Percentiles rank a stretch among this genome's conserved stretches.
Evolutionary conservation across 352 stramenopile genomes (phyloP).

Genomic region (Globisporangium nunn): DNA sequence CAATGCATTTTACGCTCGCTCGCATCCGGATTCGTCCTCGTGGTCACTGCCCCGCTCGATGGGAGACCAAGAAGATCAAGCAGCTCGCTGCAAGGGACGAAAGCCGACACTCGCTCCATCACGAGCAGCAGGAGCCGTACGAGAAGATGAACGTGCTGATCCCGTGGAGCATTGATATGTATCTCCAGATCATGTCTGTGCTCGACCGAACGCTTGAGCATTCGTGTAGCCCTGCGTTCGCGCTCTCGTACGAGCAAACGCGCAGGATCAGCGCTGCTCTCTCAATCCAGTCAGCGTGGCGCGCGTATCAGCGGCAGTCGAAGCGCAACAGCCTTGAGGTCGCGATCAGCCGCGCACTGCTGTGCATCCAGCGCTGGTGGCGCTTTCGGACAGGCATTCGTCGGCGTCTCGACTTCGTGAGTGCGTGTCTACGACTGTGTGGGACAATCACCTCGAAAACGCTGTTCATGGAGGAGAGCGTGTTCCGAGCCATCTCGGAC

Average conservation of each 20-base stretch:
- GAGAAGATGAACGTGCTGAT: slow-evolving; percentile 55
- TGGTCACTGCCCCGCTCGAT: slow-evolving; percentile 32
- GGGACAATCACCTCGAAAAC: slow-evolving; percentile 52
- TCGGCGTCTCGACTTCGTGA: slow-evolving; percentile 42
- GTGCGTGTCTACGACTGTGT: slow-evolving; percentile 36
- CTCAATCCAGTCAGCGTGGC: slow-evolving; percentile 54
- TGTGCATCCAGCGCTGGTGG: slow-evolving; percentile 76
- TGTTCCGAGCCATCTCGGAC: slow-evolving; percentile 36
- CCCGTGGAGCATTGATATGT: slow-evolving; percentile 76
- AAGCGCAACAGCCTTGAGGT: slow-evolving; percentile 43
- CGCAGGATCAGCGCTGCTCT: slow-evolving; percentile 36
- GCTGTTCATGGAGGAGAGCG: slow-evolving; percentile 59
- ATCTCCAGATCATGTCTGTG: slow-evolving; percentile 47
- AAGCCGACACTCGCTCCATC: too few species aligned
- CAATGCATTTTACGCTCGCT: slow-evolving; percentile 23
- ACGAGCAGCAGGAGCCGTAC: slow-evolving; percentile 16
- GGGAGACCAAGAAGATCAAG: slow-evolving; percentile 32
- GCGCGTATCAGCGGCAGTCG: slow-evolving; percentile 25
- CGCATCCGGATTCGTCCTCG: slow-evolving; percentile 29
- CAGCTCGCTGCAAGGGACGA: not conserved
- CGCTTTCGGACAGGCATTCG: slow-evolving; percentile 35
- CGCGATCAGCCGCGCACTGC: slow-evolving; percentile 34
- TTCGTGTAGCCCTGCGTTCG: slow-evolving; percentile 24
- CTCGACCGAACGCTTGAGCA: slow-evolving; percentile 18
- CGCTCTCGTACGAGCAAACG: slow-evolving; percentile 46